Evolutionary conservation across 2,329 filamentous ascomycete species (phyloP), one percentile per base, ranked within the genome.

Genomic region (Kalaharituber pfeilii): DNA sequence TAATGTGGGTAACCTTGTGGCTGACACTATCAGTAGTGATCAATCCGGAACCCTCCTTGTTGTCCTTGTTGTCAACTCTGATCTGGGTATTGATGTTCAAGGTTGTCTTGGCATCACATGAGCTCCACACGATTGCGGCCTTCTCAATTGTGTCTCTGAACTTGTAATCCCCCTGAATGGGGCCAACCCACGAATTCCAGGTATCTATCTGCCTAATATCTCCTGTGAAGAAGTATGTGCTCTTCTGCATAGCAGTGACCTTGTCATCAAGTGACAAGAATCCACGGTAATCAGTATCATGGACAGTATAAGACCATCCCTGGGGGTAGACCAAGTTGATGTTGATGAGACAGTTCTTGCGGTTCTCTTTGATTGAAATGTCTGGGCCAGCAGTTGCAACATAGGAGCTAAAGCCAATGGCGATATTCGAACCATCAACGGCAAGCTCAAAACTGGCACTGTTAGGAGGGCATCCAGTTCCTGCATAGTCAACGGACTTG

Each of bases 81-180:
- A n/a, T n/a, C n/a, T n/a, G n/a, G n/a, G n/a, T n/a, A n/a, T n/a
- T 75, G 68, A 76, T 73, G 67, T 75, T 76, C 61, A 76, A 68
- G 58, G 73, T 66, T 36, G 70, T 67, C 24, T 66, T 63, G 52
- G 73, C 73, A 8, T 11, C 8, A 66, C 73, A 76, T 15, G 72
- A 72, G 50, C 72, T 74, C 73, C 73, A 76, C 56, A 75, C 71
- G 39, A 68, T 67, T 30, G 70, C 71, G 44, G 69, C 68, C 61
- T 69, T 67, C 51, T 70, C 67, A 55, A 73, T 68, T 51, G 67
- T 62, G 59, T 75, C 73, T 49, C 68, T 68, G 64, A 71, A 70
- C 65, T 74, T 75, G 59, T 69, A 60, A n/a, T 62, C 67, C 36
- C 65, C 65, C 54, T 61, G 58, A 53, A 64, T 68, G 15, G 72